Evolutionary conservation across 441 rosid genomes (phyloP).

Genomic region (Codiaeum variegatum): DNA sequence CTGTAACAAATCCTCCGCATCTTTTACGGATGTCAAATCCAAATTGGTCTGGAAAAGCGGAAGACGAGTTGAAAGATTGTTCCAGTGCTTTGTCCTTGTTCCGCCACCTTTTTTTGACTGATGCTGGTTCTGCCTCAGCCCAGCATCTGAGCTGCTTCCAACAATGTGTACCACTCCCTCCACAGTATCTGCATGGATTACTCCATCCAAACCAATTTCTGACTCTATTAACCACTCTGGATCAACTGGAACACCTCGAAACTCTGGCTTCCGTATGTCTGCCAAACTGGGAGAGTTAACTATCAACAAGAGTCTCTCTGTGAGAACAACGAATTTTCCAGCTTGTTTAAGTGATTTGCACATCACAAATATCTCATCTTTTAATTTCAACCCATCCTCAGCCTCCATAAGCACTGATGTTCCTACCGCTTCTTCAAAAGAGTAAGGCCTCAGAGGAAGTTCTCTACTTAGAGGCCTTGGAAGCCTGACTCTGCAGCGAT

Average conservation of each 20-base stretch:
- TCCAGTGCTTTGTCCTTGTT: constrained; percentile 51
- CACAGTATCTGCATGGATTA: constrained; percentile 63
- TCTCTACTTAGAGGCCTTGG: constrained; percentile 85
- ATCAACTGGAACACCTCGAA: constrained; percentile 62
- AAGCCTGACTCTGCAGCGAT: constrained; percentile 61
- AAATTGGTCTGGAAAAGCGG: constrained; percentile 75
- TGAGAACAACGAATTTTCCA: constrained; percentile 63
- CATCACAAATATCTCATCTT: constrained; percentile 56
- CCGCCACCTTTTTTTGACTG: constrained; percentile 42
- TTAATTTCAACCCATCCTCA: constrained; percentile 54
- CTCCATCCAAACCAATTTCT: constrained; percentile 67
- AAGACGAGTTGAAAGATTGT: constrained; percentile 46
- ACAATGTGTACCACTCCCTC: constrained; percentile 68
- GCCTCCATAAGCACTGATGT: constrained; percentile 61
- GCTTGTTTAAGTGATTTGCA: constrained; percentile 73
- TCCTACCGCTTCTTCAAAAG: constrained; percentile 93
- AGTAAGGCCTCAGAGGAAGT: constrained; percentile 80
- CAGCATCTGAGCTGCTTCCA: constrained; percentile 73
- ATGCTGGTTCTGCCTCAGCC: constrained; percentile 53
- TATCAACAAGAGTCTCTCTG: constrained; percentile 56
- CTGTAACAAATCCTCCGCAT: constrained; percentile 45
- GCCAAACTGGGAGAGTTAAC: constrained; percentile 67
- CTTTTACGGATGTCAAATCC: constrained; percentile 54
- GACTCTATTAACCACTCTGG: constrained; percentile 71
- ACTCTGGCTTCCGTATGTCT: constrained; percentile 61